Base-by-base conservation (phyloP, 164 flowering plant species). In the Stephania cephalantha region DNA sequence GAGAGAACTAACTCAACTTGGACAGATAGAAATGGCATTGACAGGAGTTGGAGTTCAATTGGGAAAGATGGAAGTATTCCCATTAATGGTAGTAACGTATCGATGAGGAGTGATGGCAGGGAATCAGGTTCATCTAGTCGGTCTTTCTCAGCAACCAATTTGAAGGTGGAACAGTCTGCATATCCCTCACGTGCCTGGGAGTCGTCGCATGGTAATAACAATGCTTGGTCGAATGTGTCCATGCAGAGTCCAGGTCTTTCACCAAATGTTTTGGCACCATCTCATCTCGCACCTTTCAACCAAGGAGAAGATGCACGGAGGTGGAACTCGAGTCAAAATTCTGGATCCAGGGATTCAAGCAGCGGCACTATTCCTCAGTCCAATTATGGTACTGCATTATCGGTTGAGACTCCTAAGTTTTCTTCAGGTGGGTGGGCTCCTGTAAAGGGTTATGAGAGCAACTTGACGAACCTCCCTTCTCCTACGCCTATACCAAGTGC, bases 381-480 rank as follows among this genome's bases (percentile, higher is more conserved):
- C 67, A 70, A 61, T 66, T 61, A 53, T 77, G 72, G 68, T 58
- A 46, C 74, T 72, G 73, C 88, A 9, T 45, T 78, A 13, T 74
- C 85, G 2, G 82, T 85, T 58, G 87, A 83, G 75, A 69, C 73
- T 42, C 76, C 85, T 0, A 86, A 78, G 63, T 11, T 65, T 67
- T 74, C 82, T 29, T 48, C 74, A 20, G 85, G 82, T 52, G 72
- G 75, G 6, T 84, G 84, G 86, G 76, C 65, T 69, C 71, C 83
- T 71, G 81, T 77, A 55, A 25, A 70, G 53, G 73, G 65, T 68
- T n/a, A 70, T 63, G 73, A 80, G 12, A 81, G 55, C 70, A 82
- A 79, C 48, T 77, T 45, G 2, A 66, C 82, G 15, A 90, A 83
- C 64, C 89, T 90, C 22, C 97, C 91, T 18, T 88, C 93, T 50